Base-by-base conservation (phyloP, 805 yeast genomes). In the Yarrowia osloensis region DNA sequence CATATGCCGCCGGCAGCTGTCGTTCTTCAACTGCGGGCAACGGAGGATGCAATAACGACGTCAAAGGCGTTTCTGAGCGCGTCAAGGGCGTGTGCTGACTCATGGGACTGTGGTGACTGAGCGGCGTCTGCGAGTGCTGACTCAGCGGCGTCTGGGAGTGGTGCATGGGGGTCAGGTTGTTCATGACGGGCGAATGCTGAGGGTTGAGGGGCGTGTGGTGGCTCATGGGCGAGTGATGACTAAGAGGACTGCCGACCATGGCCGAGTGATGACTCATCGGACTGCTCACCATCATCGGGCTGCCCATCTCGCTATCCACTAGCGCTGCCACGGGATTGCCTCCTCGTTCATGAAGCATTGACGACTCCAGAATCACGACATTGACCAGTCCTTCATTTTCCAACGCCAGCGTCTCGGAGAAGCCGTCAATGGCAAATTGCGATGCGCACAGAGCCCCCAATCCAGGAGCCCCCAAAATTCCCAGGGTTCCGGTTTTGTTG, bases 371-470 rank as follows among this genome's bases (percentile, higher is more conserved):
- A 22, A 69, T 61, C 8, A 63, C 49, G 9, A 71, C 67, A 9
- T 68, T 39, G 11, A 67, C 69, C 6, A 67, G 13, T 9, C 62
- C 71, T 33, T 69, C 72, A 13, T 72, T 65, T 68, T 76, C 78
- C 47, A 69, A 66, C 21, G 75, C 70, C 33, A 74, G 67, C 19
- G 75, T 68, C 66, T 75, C 77, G 24, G 76, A 40, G 40, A 75
- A 67, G 4, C 78, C 78, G 59, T 75, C 78, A 9, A 69, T 55
- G 4, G 78, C 78, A 72, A 77, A 72, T 55, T 74, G 72, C 19
- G 74, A 70, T 13, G 76, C 76, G 17, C 73, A 65, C 42, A 72
- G 71, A 28, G 75, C 72, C 8, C 71, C 76, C 52, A 70, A 35
- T 2, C 76, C 77, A 2, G 78, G 78, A 8, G 72, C 72, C 4